Conservation (phyloP, 2,329 filamentous ascomycete species). For the Colletotrichum salicis region DNA sequence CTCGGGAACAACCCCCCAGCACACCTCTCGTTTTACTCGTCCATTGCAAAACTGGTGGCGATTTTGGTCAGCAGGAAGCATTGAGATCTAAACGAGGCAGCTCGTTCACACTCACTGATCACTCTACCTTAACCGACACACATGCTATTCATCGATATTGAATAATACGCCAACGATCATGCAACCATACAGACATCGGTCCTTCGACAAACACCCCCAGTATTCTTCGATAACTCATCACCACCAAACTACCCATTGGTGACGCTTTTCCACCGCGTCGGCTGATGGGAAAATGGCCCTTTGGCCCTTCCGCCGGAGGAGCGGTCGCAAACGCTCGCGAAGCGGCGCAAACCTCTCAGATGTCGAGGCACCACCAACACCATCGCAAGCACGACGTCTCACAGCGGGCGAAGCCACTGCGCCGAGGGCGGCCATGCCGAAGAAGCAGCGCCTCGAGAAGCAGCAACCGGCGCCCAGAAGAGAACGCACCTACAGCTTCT, state of each 20-base stretch:
- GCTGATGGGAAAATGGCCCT: slow-evolving; percentile 69
- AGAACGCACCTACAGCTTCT: slow-evolving; percentile 69
- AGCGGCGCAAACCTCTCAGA: slow-evolving; percentile 65
- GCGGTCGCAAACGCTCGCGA: slow-evolving; percentile 70
- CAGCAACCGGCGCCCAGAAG: slow-evolving; percentile 58
- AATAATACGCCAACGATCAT: slow-evolving; percentile 29
- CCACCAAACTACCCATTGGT: background rate
- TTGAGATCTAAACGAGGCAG: slow-evolving; percentile 28
- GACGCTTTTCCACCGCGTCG: background rate
- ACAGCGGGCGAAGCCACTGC: slow-evolving; percentile 43
- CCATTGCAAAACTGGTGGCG: slow-evolving; percentile 25
- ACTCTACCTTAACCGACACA: background rate
- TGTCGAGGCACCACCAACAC: slow-evolving; percentile 55
- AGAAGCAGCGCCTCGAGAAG: slow-evolving; percentile 55
- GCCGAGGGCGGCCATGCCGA: slow-evolving; percentile 41
- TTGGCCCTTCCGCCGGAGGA: slow-evolving; percentile 85
- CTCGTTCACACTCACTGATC: background rate
- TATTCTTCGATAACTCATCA: slow-evolving; percentile 11
- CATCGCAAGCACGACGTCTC: slow-evolving; percentile 44
- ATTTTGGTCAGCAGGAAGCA: slow-evolving; percentile 17
- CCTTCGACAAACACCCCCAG: slow-evolving; percentile 23
- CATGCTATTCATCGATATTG: slow-evolving; percentile 11
- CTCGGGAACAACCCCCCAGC: slow-evolving; percentile 4
- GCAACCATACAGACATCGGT: slow-evolving; percentile 18
- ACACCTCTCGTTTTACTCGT: slow-evolving; percentile 12